Evolutionary conservation across 2,329 filamentous ascomycete species (phyloP).

Genomic region (Penicillium carneum): DNA sequence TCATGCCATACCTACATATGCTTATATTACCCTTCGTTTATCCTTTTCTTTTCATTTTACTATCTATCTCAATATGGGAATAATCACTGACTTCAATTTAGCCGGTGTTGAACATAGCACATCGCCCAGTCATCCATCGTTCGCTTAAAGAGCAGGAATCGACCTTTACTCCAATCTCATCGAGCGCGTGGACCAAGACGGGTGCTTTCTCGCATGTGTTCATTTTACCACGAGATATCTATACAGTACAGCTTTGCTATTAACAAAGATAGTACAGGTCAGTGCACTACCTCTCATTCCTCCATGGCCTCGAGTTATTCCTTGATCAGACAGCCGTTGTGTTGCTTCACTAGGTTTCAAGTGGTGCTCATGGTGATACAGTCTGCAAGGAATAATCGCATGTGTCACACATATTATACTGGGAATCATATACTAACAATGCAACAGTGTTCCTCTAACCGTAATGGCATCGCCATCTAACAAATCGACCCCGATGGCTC

Average conservation of each 20-base stretch:
- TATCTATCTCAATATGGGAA: neutral
- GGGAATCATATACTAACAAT: constrained; percentile 15
- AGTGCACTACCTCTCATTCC: constrained; percentile 8
- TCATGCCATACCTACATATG: constrained; percentile 8
- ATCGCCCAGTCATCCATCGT: constrained; percentile 15
- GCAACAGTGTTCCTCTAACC: constrained; percentile 18
- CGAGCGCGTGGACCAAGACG: constrained; percentile 28
- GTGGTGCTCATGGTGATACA: constrained; percentile 16
- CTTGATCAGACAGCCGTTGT: constrained; percentile 7
- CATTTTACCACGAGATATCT: neutral
- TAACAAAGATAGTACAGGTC: constrained; percentile 22
- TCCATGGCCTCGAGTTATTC: neutral
- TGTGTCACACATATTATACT: constrained; percentile 7
- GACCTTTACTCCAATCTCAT: constrained; percentile 11
- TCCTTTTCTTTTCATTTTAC: neutral
- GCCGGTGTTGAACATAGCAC: constrained; percentile 28
- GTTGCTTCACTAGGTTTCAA: constrained; percentile 19
- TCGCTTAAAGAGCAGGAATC: constrained; percentile 21
- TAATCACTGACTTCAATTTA: neutral
- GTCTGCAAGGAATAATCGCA: constrained; percentile 3
- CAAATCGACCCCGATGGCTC: constrained; percentile 41
- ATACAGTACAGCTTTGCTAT: constrained; percentile 17
- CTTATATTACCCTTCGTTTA: neutral
- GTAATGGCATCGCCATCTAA: constrained; percentile 53
- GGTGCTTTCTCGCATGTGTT: constrained; percentile 27